Evolutionary conservation across 192 early-diverging fungal genomes (phyloP).

Genomic region (Linnemannia exigua): DNA sequence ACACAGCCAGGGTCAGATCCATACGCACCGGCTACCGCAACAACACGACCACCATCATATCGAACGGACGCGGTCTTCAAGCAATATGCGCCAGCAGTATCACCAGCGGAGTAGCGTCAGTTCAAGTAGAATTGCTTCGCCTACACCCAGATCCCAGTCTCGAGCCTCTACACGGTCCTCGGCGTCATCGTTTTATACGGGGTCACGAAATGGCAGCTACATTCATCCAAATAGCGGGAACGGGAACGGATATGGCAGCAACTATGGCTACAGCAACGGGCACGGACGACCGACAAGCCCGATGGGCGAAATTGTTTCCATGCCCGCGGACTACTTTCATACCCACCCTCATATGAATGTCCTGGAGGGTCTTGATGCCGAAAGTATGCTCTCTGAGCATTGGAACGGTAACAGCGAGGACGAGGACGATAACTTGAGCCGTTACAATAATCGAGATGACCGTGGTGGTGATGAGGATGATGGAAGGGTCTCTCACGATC

Average conservation of each 20-base stretch:
- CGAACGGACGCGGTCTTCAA: constrained; percentile 21
- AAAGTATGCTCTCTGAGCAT: constrained; percentile 36
- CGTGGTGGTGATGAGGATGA: neutral
- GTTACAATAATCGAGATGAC: neutral
- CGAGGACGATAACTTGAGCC: constrained; percentile 7
- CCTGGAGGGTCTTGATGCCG: constrained; percentile 29
- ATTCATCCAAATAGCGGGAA: neutral
- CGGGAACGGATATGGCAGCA: neutral
- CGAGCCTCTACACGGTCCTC: constrained; percentile 25
- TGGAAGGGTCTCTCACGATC: constrained; percentile 2
- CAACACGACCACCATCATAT: constrained; percentile 41
- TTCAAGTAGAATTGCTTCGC: constrained; percentile 27
- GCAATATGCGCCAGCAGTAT: constrained; percentile 6
- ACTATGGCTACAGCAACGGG: neutral
- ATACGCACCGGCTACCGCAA: constrained; percentile 28
- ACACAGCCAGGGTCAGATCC: constrained; percentile 32
- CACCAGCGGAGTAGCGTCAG: constrained; percentile 14
- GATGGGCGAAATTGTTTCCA: constrained; percentile 7
- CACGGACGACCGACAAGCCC: constrained; percentile 38
- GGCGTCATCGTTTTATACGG: constrained; percentile 8
- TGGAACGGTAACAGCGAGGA: constrained; percentile 36
- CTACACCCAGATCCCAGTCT: constrained; percentile 21
- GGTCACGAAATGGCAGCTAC: constrained; percentile 16
- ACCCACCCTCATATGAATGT: constrained; percentile 12
- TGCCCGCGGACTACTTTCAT: constrained; percentile 7